phyloP scores from a whole-genome alignment of 495 filamentous ascomycete genomes.

The Terfezia claveryi region DNA sequence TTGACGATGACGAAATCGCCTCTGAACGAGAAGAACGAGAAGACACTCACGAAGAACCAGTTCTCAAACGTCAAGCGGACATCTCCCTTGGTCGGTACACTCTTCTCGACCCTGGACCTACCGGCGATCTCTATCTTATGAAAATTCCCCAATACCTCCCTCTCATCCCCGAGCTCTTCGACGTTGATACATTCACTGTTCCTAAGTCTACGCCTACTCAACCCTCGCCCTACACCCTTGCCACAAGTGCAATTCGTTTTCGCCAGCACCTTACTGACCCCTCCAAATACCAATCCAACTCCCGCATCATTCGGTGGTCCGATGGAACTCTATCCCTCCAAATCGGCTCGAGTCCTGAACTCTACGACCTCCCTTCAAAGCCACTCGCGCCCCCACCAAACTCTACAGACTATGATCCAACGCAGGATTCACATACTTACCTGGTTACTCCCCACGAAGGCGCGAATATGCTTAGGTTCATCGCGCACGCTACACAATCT shows the following conservation, averaged over 20 bases:
- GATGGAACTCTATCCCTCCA: conserved; percentile 55
- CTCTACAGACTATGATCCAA: conserved; percentile 31
- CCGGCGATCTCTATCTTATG: conserved; percentile 43
- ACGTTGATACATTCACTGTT: conserved; percentile 39
- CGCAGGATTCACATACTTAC: conserved; percentile 48
- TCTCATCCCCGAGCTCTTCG: conserved; percentile 41
- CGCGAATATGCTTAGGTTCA: conserved; percentile 37
- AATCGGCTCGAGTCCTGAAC: conserved; percentile 39
- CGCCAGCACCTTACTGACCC: conserved; percentile 41
- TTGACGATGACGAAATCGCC: conserved; percentile 46
- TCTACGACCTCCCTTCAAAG: conserved; percentile 44
- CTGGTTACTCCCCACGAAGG: conserved; percentile 38
- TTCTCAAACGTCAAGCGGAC: conserved; percentile 27
- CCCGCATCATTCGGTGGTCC: conserved; percentile 49
- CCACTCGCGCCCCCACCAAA: conserved; percentile 37
- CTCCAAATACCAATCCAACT: conserved; percentile 40
- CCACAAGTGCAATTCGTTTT: conserved; percentile 48
- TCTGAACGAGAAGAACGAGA: conserved; percentile 41
- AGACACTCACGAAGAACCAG: conserved; percentile 20
- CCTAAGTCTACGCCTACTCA: conserved; percentile 29
- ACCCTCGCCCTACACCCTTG: conserved; percentile 36
- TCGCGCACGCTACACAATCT: conserved; percentile 42
- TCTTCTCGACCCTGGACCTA: conserved; percentile 39
- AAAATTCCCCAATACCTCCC: conserved; percentile 42
- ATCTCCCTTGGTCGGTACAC: conserved; percentile 34